Percentiles rank a stretch among this genome's conserved stretches.
Evolutionary conservation across 2,329 filamentous ascomycete genomes (phyloP).

Genomic region (Xylariaceae sp.): DNA sequence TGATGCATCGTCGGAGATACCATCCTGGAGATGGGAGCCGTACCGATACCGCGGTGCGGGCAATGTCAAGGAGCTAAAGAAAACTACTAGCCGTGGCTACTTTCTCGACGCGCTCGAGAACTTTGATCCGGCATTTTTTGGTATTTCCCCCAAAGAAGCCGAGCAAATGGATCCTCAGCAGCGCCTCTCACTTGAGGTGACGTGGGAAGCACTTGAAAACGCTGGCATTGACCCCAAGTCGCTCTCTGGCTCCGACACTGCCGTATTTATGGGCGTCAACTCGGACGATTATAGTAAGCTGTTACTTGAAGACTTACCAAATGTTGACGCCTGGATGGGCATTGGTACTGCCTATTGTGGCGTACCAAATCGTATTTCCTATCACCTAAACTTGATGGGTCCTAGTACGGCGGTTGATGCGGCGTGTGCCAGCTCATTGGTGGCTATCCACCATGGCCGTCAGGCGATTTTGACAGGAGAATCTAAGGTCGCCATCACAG

Average conservation of each 20-base stretch:
- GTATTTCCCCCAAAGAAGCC: slow-evolving; percentile 21
- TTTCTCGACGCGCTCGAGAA: slow-evolving; percentile 22
- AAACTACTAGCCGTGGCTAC: slow-evolving; percentile 26
- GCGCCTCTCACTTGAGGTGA: slow-evolving; percentile 19
- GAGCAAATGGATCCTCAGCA: slow-evolving; percentile 28
- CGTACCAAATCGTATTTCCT: slow-evolving; percentile 45
- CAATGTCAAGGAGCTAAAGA: slow-evolving; percentile 28
- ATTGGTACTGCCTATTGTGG: slow-evolving; percentile 47
- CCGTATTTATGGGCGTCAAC: slow-evolving; percentile 42
- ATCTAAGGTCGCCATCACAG: slow-evolving; percentile 36
- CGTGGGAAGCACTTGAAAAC: slow-evolving; percentile 25
- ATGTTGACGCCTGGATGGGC: slow-evolving; percentile 46
- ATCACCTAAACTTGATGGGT: slow-evolving; percentile 41
- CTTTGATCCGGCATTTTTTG: slow-evolving; percentile 23
- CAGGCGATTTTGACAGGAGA: slow-evolving; percentile 40
- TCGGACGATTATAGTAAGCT: slow-evolving; percentile 46
- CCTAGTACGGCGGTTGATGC: slow-evolving; percentile 44
- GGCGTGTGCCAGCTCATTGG: slow-evolving; percentile 44
- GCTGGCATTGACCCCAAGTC: slow-evolving; percentile 50
- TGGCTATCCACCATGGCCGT: slow-evolving; percentile 42
- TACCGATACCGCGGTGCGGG: slow-evolving; percentile 22
- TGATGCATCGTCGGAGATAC: slow-evolving; percentile 27
- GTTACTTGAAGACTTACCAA: slow-evolving; percentile 45
- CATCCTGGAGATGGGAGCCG: slow-evolving; percentile 30
- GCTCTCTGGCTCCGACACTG: slow-evolving; percentile 37